Evolutionary conservation across 2,329 filamentous ascomycete species (phyloP).

Genomic region (Xylariales sp.): DNA sequence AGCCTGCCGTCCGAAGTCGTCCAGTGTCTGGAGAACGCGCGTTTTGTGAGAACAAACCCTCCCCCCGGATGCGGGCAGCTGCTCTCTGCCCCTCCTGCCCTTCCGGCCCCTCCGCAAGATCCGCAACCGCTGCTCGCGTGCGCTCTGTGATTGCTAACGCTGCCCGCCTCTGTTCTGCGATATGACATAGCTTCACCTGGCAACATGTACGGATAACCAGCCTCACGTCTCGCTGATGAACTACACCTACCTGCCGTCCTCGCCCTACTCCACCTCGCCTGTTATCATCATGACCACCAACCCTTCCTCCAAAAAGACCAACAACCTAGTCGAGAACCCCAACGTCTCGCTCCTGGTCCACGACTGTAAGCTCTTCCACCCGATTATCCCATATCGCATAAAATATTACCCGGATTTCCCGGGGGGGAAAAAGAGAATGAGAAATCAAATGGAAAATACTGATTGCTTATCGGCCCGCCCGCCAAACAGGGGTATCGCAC

Average conservation of each 20-base stretch:
- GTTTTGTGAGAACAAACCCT: conserved; percentile 75
- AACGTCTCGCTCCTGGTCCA: conserved; percentile 93
- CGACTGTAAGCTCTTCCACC: conserved; percentile 55
- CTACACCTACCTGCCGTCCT: conserved; percentile 90
- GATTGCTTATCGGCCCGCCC: too few species aligned
- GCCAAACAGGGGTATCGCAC: conserved; percentile 82
- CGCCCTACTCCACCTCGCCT: conserved; percentile 64
- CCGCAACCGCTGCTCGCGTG: background rate
- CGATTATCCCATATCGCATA: background rate
- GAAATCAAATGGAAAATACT: too few species aligned
- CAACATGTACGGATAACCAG: conserved; percentile 77
- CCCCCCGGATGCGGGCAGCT: background rate
- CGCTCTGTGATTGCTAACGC: too few species aligned
- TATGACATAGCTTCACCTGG: conserved; percentile 75
- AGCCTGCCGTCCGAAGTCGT: conserved; percentile 80
- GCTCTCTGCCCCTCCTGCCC: background rate
- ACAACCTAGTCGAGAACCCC: conserved; percentile 79
- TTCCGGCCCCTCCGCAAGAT: background rate
- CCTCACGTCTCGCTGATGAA: conserved; percentile 98
- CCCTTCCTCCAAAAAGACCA: conserved; percentile 71
- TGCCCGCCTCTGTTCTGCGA: conserved; percentile 2
- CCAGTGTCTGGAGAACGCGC: conserved; percentile 87
- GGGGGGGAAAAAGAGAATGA: too few species aligned
- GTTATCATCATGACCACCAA: conserved; percentile 95
- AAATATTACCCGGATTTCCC: background rate